Conservation (phyloP, 2,329 filamentous ascomycete species). For the Penicillium sumatraense region DNA sequence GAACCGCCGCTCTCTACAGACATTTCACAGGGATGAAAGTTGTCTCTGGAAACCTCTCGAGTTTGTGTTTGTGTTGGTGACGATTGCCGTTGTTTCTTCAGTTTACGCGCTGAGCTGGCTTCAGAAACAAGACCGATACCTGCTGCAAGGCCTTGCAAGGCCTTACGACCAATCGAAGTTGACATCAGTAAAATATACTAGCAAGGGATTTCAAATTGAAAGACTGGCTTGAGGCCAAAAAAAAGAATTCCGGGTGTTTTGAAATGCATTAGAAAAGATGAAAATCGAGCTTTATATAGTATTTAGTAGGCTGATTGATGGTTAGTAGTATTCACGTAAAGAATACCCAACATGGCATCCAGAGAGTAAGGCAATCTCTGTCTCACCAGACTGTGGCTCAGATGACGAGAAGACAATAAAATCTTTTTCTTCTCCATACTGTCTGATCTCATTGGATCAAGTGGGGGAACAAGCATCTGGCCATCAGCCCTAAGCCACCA, state of each 20-base stretch:
- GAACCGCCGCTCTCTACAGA: neutral
- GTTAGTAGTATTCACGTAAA: neutral
- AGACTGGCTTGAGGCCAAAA: too few species aligned
- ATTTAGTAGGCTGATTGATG: neutral
- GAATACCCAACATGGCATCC: neutral
- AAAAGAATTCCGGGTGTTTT: too few species aligned
- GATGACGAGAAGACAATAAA: too few species aligned
- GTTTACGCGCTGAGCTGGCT: conserved; percentile 24
- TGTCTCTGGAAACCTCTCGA: neutral
- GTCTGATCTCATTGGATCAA: neutral
- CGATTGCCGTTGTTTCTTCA: conserved; percentile 13
- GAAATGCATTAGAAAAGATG: too few species aligned
- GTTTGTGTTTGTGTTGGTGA: neutral
- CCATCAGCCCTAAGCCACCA: neutral
- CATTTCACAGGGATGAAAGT: too few species aligned
- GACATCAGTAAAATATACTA: neutral
- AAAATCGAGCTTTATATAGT: neutral
- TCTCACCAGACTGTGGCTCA: neutral
- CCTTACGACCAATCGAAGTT: conserved; percentile 7
- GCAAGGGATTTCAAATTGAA: too few species aligned
- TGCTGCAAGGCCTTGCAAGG: conserved; percentile 26
- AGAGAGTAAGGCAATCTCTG: neutral
- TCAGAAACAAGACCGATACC: conserved; percentile 35
- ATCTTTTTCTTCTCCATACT: too few species aligned
- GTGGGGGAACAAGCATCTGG: neutral